Base-by-base conservation (phyloP, 495 filamentous ascomycete species). In the Daldinia vernicosa region DNA sequence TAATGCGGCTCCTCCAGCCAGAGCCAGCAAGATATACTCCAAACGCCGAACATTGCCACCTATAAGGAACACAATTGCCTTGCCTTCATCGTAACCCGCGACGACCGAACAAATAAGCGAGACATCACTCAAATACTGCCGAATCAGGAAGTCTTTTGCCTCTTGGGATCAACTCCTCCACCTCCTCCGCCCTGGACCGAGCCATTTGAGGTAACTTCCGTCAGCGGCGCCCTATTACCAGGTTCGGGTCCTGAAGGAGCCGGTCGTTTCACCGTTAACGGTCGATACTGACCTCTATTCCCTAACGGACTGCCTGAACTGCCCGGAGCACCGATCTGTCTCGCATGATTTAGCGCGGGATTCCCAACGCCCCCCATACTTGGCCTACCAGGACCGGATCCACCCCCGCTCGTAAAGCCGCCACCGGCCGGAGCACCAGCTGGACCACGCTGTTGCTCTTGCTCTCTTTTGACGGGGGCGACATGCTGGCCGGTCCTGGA, bases 321-420 rank as follows among this genome's bases (percentile, higher is more conserved):
- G 3, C 80, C 80, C 8, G 93, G 93, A 56, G 89, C 91, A 3
- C 93, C 93, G 53, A 97, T 91, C 67, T 88, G 85, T 35, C 93
- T 84, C 59, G 88, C 80, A 45, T 87, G 78, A 67, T 93, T 91
- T 5, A 90, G 72, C 45, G 89, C 85, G 6, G 93, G 92, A 72
- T 94, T 94, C 60, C 92, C 77, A 55, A 90, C 87, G 72, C 80
- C 51, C 69, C 79, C 66, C 43, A 71, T 63, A 60, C n/a, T 72
- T 12, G 45, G 69, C 35, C 78, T 71, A 60, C 77, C 73, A 28
- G 78, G 73, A 6, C 74, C 71, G 17, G 76, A 75, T 56, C 74
- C 76, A 12, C 62, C 40, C 15, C 74, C 74, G 66, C 28, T 63
- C 4, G 72, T 67, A 15, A 66, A 63, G 9, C 45, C 57, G n/a